Evolutionary conservation across 2,329 filamentous ascomycete species (phyloP), one percentile per base, ranked within the genome.

Genomic region (Colletotrichum tamarilloi): DNA sequence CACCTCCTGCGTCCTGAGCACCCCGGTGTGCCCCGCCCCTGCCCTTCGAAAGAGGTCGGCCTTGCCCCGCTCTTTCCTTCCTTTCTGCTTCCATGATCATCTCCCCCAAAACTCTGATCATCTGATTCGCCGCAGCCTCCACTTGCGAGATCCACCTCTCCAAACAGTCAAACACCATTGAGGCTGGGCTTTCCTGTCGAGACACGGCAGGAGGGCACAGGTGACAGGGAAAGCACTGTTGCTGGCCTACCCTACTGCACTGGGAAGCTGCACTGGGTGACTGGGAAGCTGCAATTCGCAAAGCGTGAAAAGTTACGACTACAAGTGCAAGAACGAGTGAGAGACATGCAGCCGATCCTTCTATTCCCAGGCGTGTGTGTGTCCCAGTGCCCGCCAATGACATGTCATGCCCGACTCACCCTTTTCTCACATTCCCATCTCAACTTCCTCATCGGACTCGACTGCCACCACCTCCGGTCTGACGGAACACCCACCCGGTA

Each of bases 61-160:
- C 58, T 32, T 53, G 65, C 14, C 30, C 69, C 69, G 68, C 42
- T 63, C 55, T 53, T 59, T 72, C 42, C 62, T 72, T 72, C 69
- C 59, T 68, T 69, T 5, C 65, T 22, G 35, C 52, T 62, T 66
- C 59, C 52, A 58, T 59, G 28, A 42, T 28, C 63, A 42, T 35
- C 60, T 53, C 22, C 26, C n/a, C 28, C n/a, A 26, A 24, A 22
- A 9, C 30, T 68, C 57, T 12, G 35, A 68, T 49, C 64, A 49
- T 49, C 28, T 72, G 57, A 72, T 72, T 72, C 49, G 68, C 14
- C 16, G 5, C n/a, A 5, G 55, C 57, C 35, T n/a, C 64, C 64
- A 68, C 57, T 24, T 4, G 16, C 2, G 14, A 35, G 46, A 12
- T n/a, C 46, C 46, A 57, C 52, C 52, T 53, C 30, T 46, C 53